Percentiles rank a stretch among this genome's conserved stretches.
Conservation (phyloP, 805 yeast species). For the Alloascoidea hylecoeti region DNA sequence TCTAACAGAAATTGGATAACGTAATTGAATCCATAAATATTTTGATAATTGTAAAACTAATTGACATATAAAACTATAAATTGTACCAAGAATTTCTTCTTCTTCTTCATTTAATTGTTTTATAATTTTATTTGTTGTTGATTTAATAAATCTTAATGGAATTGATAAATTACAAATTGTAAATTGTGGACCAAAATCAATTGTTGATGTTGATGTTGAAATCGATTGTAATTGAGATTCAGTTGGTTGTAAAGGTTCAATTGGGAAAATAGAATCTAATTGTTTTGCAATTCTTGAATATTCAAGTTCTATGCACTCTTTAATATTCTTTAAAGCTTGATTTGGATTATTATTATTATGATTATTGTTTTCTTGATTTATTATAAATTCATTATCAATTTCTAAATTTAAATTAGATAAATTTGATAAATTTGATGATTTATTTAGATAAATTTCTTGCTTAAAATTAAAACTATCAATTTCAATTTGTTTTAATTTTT, state of each 20-base stretch:
- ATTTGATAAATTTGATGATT: no score
- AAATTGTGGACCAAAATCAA: background rate
- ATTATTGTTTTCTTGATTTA: background rate
- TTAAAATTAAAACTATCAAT: no score
- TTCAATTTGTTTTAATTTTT: background rate
- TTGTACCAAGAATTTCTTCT: background rate
- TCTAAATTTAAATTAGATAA: background rate
- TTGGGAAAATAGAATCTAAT: background rate
- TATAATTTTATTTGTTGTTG: no score
- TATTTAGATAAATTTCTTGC: no score
- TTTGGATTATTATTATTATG: no score
- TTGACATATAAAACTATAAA: background rate
- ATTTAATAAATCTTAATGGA: no score
- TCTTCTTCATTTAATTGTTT: background rate
- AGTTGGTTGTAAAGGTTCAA: background rate
- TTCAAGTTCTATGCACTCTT: background rate
- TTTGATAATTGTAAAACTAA: constrained; percentile 15
- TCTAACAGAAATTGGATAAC: constrained; percentile 20
- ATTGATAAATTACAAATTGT: no score
- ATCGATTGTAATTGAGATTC: background rate
- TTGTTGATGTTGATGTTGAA: background rate
- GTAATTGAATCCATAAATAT: constrained; percentile 18
- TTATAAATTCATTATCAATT: background rate
- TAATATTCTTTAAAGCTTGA: no score
- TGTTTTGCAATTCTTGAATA: background rate